phyloP scores from a whole-genome alignment of 2,329 filamentous ascomycete genomes.

The Penicillium sp. region DNA sequence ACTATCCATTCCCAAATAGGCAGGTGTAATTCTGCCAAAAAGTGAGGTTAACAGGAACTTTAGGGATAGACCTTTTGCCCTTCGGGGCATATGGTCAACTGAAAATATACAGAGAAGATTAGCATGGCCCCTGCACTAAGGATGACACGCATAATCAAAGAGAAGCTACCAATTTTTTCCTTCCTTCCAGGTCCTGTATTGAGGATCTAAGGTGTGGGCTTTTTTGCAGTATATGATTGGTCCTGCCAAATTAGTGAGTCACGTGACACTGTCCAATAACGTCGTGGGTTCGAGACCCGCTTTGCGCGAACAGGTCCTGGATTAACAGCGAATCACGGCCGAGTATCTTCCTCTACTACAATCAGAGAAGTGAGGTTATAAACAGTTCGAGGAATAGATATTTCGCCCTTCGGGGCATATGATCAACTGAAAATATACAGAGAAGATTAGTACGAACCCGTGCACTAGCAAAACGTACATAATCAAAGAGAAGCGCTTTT shows the following conservation, averaged over 20 bases:
- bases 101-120: constrained; percentile 73
- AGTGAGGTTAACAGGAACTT: not conserved
- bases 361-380: not conserved
- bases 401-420: not conserved
- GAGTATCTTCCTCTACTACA: not conserved
- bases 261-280: not conserved
- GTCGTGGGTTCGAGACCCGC: not conserved
- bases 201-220: not conserved
- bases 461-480: not conserved
- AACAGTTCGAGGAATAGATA: not conserved
- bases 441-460: not conserved
- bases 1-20: no score
- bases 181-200: not conserved
- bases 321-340: not conserved
- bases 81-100: constrained; percentile 60
- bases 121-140: constrained; percentile 85
- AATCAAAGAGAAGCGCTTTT: not conserved
- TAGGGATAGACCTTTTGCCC: constrained; percentile 21
- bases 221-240: not conserved
- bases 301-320: not conserved
- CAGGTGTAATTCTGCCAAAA: not conserved
- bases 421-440: not conserved
- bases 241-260: not conserved
- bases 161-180: constrained; percentile 54
- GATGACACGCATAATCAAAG: constrained; percentile 88